A percentile compares a stretch with the other conserved stretches of the same genome.
phyloP scores from a whole-genome alignment of 2,329 filamentous ascomycete genomes.

The Arthrobotrys conoides region DNA sequence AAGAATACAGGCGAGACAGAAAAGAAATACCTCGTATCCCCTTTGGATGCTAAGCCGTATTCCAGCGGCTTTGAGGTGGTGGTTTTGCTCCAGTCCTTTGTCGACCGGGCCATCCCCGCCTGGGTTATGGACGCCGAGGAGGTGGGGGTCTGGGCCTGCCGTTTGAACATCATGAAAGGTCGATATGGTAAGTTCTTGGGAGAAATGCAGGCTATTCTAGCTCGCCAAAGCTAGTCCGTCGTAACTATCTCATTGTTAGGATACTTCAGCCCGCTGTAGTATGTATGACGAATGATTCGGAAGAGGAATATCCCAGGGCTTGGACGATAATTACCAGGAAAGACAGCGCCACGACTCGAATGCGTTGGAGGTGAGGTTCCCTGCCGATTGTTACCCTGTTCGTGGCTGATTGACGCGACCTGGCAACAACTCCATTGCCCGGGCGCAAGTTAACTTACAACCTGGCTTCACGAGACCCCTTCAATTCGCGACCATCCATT shows the following conservation, averaged over 20 bases:
- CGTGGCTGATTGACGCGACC: constrained; percentile 52
- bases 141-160: constrained; percentile 56
- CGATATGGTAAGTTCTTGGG: constrained; percentile 8
- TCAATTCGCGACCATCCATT: constrained; percentile 14
- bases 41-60: constrained; percentile 60
- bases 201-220: not conserved
- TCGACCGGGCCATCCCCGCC: constrained; percentile 59
- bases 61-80: constrained; percentile 45
- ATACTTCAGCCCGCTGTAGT: constrained; percentile 29
- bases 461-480: constrained; percentile 49
- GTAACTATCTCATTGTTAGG: constrained; percentile 20
- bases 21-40: constrained; percentile 53
- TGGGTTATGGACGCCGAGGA: constrained; percentile 55
- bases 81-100: constrained; percentile 55
- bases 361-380: constrained; percentile 58
- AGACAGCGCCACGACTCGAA: not conserved
- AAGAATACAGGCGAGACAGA: not conserved
- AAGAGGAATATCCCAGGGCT: not conserved
- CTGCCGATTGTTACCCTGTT: constrained; percentile 13
- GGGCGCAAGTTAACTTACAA: constrained; percentile 43
- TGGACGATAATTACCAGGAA: not conserved
- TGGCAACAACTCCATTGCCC: constrained; percentile 39
- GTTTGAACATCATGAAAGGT: constrained; percentile 46
- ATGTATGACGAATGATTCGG: constrained; percentile 8
- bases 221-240: constrained; percentile 18